phyloP scores from a whole-genome alignment of 192 early-diverging fungal species.

The Entomortierella lignicola region DNA sequence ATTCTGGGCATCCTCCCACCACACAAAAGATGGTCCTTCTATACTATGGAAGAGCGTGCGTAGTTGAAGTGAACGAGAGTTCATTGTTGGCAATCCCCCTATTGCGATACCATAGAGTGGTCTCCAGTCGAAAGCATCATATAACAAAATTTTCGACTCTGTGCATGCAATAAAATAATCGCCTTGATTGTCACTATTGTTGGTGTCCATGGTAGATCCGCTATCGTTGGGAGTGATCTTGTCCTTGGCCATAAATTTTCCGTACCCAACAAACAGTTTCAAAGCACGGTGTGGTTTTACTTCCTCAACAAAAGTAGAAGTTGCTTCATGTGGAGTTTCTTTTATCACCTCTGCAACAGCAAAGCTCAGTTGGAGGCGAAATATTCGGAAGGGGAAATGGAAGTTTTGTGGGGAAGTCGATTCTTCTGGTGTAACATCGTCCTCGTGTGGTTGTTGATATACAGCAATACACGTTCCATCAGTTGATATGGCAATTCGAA shows the following conservation, averaged over 20 bases:
- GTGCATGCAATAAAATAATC: constrained; percentile 23
- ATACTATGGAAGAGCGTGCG: constrained; percentile 9
- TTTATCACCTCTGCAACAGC: background rate
- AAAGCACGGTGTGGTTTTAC: background rate
- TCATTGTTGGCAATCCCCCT: background rate
- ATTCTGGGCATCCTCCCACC: constrained; percentile 21
- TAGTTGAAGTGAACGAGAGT: constrained; percentile 4
- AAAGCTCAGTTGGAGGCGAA: background rate
- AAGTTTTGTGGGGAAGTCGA: background rate
- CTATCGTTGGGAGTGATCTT: background rate
- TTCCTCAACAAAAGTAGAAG: background rate
- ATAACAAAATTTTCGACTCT: constrained; percentile 5
- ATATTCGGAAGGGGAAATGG: constrained; percentile 1
- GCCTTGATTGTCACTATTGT: background rate
- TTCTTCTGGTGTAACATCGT: constrained; percentile 5
- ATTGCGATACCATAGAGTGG: constrained; percentile 22
- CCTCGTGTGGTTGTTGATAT: constrained; percentile 8
- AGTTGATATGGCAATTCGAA: constrained; percentile 5
- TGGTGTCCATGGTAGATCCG: background rate
- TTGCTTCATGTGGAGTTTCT: background rate
- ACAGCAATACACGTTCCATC: constrained; percentile 7
- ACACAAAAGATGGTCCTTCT: constrained; percentile 9
- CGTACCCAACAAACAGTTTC: constrained; percentile 8
- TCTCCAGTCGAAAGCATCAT: constrained; percentile 9
- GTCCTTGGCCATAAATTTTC: constrained; percentile 8